A percentile compares a stretch with the other conserved stretches of the same genome.
Conservation (phyloP, 2,329 filamentous ascomycete species). For the Phialophora verrucosa region DNA sequence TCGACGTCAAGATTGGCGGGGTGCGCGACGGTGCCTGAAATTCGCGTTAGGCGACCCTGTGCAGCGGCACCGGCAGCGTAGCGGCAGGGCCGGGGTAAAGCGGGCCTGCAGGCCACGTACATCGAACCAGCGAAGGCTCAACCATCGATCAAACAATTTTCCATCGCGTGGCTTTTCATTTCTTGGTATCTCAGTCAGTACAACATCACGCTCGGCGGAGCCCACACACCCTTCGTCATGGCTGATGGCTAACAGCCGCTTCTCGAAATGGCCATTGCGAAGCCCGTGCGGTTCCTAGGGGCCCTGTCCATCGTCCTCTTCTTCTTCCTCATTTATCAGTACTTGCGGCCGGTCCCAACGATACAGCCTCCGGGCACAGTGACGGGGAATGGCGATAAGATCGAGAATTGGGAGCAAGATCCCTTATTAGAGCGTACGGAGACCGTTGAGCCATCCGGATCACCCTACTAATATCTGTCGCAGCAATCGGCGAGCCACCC, state of each 20-base stretch:
- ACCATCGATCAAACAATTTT: conserved; percentile 4
- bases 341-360: conserved; percentile 64
- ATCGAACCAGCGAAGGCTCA: not conserved
- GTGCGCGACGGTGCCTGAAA: not conserved
- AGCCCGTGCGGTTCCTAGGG: conserved; percentile 80
- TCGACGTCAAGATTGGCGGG: conserved; percentile 2
- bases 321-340: conserved; percentile 77
- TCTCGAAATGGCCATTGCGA: conserved; percentile 76
- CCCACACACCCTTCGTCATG: conserved; percentile 1
- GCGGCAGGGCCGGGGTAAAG: conserved; percentile 8
- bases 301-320: conserved; percentile 73
- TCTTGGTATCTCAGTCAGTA: not conserved
- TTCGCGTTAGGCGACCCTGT: not conserved
- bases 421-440: conserved; percentile 83
- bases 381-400: conserved; percentile 51
- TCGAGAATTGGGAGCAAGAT: conserved; percentile 70
- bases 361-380: conserved; percentile 40
- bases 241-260: conserved; percentile 26
- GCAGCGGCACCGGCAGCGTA: not conserved
- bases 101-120: not conserved
- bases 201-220: not conserved
- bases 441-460: conserved; percentile 17
- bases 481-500: conserved; percentile 82
- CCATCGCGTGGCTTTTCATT: not conserved
- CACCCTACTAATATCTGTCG: conserved; percentile 10